A percentile compares a stretch with the other conserved stretches of the same genome.
These are phyloP conservation scores for Stephanodiscus minutulus DNA, from an alignment of 108 stramenopile genomes.

Conservation along the genomic window DNA sequence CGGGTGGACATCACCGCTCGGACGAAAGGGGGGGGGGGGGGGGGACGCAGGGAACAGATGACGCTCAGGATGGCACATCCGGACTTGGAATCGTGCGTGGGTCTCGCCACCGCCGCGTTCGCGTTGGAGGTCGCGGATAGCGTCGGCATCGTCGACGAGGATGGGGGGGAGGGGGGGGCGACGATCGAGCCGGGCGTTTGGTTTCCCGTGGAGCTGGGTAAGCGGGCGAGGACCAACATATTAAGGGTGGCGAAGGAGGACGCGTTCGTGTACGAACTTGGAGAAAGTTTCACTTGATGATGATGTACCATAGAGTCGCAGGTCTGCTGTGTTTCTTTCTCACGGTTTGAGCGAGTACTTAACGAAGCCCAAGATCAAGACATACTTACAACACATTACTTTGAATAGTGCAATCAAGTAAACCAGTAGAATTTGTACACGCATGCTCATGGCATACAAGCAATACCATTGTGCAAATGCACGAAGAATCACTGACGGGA, in stretches of 20 bases:
- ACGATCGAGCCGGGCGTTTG: constrained; percentile 63
- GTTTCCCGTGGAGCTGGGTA: constrained; percentile 66
- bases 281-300: background rate
- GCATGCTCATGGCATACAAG: too few species aligned
- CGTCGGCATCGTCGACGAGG: background rate
- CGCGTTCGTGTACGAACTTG: constrained; percentile 44
- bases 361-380: background rate
- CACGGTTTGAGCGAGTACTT: background rate
- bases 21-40: background rate
- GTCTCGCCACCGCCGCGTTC: constrained; percentile 80
- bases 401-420: too few species aligned
- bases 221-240: constrained; percentile 39
- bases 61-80: constrained; percentile 62
- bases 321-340: too few species aligned
- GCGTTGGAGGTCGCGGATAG: constrained; percentile 57
- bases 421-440: too few species aligned
- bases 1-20: constrained; percentile 31
- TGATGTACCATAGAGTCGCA: too few species aligned
- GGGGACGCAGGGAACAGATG: background rate
- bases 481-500: too few species aligned
- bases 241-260: constrained; percentile 43
- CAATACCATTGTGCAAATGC: too few species aligned
- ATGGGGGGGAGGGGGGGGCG: background rate
- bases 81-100: constrained; percentile 85
- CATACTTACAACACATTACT: too few species aligned